Evolutionary conservation across 2,329 filamentous ascomycete genomes (phyloP).

Genomic region (Alternaria metachromatica): DNA sequence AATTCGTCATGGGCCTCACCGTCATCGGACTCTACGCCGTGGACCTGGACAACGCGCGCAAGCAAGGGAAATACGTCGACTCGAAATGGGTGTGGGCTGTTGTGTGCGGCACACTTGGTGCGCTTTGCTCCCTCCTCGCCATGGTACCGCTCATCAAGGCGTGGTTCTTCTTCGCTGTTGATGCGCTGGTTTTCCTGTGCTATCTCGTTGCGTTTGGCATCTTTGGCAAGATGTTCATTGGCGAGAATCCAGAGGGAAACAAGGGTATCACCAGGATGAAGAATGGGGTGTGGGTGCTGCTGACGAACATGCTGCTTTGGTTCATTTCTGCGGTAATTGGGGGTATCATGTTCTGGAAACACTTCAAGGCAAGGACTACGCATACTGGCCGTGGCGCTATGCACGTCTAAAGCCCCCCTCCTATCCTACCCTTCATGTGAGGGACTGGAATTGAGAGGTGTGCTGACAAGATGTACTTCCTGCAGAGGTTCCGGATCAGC

Average conservation of each 20-base stretch:
- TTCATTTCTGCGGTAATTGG: slow-evolving; percentile 66
- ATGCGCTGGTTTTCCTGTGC: slow-evolving; percentile 72
- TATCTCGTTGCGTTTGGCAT: slow-evolving; percentile 85
- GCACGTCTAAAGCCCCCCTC: slow-evolving; percentile 28
- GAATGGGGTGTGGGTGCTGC: slow-evolving; percentile 82
- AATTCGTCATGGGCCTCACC: slow-evolving; percentile 77
- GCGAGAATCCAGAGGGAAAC: slow-evolving; percentile 69
- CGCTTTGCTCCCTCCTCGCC: slow-evolving; percentile 60
- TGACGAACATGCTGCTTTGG: slow-evolving; percentile 79
- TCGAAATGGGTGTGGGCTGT: slow-evolving; percentile 64
- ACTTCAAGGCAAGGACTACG: slow-evolving; percentile 37
- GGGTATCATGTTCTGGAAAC: slow-evolving; percentile 63
- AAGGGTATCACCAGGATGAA: slow-evolving; percentile 76
- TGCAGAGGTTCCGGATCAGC: slow-evolving; percentile 6
- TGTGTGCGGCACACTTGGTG: slow-evolving; percentile 32
- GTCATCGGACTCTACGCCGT: slow-evolving; percentile 73
- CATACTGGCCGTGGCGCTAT: slow-evolving; percentile 24
- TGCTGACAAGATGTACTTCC: slow-evolving; percentile 7
- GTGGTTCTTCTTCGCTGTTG: slow-evolving; percentile 68
- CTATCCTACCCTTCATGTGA: neutral
- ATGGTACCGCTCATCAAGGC: slow-evolving; percentile 64
- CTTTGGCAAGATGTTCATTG: slow-evolving; percentile 82
- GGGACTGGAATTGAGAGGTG: neutral
- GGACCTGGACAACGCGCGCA: slow-evolving; percentile 45
- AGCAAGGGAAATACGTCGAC: slow-evolving; percentile 54